A percentile compares a stretch with the other conserved stretches of the same genome.
Conservation (phyloP, 257 asterid genomes). For the Echites panduratus region DNA sequence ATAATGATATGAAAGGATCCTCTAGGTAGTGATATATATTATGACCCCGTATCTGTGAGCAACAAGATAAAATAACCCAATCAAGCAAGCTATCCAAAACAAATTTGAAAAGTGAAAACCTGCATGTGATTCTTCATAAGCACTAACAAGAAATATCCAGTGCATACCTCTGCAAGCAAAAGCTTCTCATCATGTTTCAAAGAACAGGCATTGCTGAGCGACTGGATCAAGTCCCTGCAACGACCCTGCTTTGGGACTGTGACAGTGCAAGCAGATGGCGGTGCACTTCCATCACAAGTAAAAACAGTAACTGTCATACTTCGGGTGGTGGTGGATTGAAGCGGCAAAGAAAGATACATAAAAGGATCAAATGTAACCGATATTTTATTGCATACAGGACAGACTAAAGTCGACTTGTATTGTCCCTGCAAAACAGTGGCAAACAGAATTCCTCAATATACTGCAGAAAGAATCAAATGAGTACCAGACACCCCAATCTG, state of each 20-base stretch:
- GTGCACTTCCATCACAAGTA: slow-evolving; percentile 92
- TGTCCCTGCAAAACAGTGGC: slow-evolving; percentile 68
- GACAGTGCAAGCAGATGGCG: slow-evolving; percentile 78
- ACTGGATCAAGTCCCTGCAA: slow-evolving; percentile 86
- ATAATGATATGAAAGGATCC: slow-evolving; percentile 71
- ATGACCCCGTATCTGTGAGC: slow-evolving; percentile 80
- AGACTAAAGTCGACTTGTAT: slow-evolving; percentile 94
- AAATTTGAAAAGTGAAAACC: neutral
- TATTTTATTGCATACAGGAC: slow-evolving; percentile 90
- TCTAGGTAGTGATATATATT: slow-evolving; percentile 82
- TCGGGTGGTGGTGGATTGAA: slow-evolving; percentile 80
- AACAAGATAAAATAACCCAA: slow-evolving; percentile 16
- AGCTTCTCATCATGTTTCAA: slow-evolving; percentile 80
- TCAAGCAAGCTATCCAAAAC: slow-evolving; percentile 1
- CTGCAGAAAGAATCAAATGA: neutral
- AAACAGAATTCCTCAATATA: slow-evolving; percentile 13
- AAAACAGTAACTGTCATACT: slow-evolving; percentile 91
- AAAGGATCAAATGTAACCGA: slow-evolving; percentile 96
- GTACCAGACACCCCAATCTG: neutral
- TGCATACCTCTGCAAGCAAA: slow-evolving; percentile 89
- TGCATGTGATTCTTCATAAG: neutral
- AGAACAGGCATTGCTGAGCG: slow-evolving; percentile 72
- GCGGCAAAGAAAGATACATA: slow-evolving; percentile 96
- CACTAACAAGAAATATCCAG: neutral
- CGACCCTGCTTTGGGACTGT: slow-evolving; percentile 95